These are phyloP conservation scores for Rosa hybrid DNA, from an alignment of 331 rosid genomes.

Conservation along the genomic window DNA sequence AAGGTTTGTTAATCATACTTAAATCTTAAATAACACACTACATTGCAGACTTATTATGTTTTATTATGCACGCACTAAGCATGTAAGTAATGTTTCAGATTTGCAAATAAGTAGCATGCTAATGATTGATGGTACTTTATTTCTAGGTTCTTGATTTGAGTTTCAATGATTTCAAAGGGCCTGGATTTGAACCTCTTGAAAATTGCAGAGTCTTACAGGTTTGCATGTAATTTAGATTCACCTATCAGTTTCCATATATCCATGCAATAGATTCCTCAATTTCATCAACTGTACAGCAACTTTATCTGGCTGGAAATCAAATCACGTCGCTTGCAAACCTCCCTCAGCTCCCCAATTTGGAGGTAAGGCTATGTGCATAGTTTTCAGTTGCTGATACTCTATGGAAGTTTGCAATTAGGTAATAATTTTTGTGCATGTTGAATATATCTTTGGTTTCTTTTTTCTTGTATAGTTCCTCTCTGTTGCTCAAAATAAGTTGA, in stretches of 20 bases:
- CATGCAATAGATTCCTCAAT: neutral
- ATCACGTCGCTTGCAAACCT: constrained; percentile 95
- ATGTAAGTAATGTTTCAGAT: constrained; percentile 17
- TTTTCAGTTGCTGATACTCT: constrained; percentile 14
- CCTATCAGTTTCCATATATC: constrained; percentile 16
- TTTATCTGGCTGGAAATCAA: constrained; percentile 98
- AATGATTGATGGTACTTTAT: constrained; percentile 29
- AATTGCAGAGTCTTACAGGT: constrained; percentile 94
- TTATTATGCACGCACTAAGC: constrained; percentile 1
- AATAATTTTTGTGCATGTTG: neutral
- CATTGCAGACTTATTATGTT: constrained; percentile 9
- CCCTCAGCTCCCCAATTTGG: constrained; percentile 94
- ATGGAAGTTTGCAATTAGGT: constrained; percentile 14
- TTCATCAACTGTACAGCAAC: constrained; percentile 63
- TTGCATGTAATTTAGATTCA: constrained; percentile 13
- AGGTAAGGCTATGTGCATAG: constrained; percentile 53
- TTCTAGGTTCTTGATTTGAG: constrained; percentile 97
- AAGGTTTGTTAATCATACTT: constrained; percentile 55
- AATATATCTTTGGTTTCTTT: neutral
- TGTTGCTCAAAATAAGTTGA: constrained; percentile 97
- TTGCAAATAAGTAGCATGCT: constrained; percentile 22
- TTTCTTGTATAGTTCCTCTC: constrained; percentile 78
- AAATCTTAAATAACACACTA: neutral
- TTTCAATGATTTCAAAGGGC: constrained; percentile 97
- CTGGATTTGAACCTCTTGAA: constrained; percentile 98